Evolutionary conservation across 768 basidiomycete genomes (phyloP), one percentile per base, ranked within the genome.

Genomic region (Sistotremastrum suecicum): DNA sequence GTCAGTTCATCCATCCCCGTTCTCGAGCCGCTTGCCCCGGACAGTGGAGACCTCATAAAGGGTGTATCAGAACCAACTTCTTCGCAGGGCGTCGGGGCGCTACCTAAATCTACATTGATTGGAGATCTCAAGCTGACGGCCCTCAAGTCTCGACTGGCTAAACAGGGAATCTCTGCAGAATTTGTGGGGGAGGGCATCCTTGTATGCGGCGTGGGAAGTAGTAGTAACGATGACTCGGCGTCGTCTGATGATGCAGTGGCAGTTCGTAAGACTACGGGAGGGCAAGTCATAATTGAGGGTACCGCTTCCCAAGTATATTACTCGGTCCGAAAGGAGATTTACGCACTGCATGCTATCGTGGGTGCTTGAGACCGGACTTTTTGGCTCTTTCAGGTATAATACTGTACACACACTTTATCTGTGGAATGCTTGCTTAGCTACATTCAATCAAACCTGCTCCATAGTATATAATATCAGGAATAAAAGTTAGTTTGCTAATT

Each of bases 171-270:
- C 40, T 81, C 85, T 39, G 88, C 92, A 0, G 92, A 97, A 60
- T 80, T 98, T 46, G 81, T 91, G n/a, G 94, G 94, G 28, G 94
- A 98, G 64, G 95, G 95, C 66, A 84, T 94, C 6, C 70, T 99
- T 31, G 74, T 99, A 34, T 99, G 95, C 57, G 83, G 80, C 36
- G 67, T 70, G 5, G 76, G 69, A 34, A 77, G 71, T 11, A 74
- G 64, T 60, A 51, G 64, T 58, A 56, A 60, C 41, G 54, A 53
- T 4, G 52, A 53, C 49, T 56, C 64, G 39, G 58, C 63, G 31
- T 58, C 68, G 34, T 72, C 75, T 45, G 78, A 83, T 44, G 74
- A 79, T 3, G 42, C 50, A 39, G 91, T 97, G 4, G 83, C 89
- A 0, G 94, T 98, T 31, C 69, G 82, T 53, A 99, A 98, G 70